Evolutionary conservation across 495 filamentous ascomycete genomes (phyloP).

Genomic region (Tetracladium setigerum): DNA sequence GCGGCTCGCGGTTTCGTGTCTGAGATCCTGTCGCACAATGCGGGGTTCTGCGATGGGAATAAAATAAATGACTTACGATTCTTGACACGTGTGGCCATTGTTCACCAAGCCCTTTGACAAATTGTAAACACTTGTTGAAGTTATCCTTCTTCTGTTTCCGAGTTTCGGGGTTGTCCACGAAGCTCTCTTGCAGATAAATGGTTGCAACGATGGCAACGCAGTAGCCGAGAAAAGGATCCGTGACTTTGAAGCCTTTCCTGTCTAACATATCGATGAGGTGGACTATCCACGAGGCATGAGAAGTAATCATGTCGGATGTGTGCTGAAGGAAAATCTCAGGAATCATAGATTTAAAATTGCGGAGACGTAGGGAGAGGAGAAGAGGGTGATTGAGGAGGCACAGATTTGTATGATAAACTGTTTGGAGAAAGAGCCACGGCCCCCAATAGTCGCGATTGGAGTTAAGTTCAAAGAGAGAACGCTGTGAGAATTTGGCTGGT

Average conservation of each 20-base stretch:
- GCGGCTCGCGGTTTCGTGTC: too few species aligned
- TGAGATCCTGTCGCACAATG: too few species aligned
- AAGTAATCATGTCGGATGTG: slow-evolving; percentile 38
- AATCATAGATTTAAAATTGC: slow-evolving; percentile 38
- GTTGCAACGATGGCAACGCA: slow-evolving; percentile 41
- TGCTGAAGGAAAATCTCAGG: slow-evolving; percentile 44
- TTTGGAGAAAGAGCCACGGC: slow-evolving; percentile 40
- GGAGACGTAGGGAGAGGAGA: slow-evolving; percentile 35
- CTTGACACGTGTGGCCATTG: slow-evolving; percentile 42
- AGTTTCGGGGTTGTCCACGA: slow-evolving; percentile 30
- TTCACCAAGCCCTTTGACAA: slow-evolving; percentile 32
- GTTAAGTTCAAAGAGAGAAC: slow-evolving; percentile 32
- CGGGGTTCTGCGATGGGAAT: too few species aligned
- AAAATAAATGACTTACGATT: slow-evolving; percentile 26
- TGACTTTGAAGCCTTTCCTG: slow-evolving; percentile 33
- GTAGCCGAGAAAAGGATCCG: slow-evolving; percentile 41
- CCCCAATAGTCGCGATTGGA: slow-evolving; percentile 38
- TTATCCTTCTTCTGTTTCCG: slow-evolving; percentile 35
- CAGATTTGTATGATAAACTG: slow-evolving; percentile 41
- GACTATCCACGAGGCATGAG: slow-evolving; percentile 41
- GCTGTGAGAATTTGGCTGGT: slow-evolving; percentile 33
- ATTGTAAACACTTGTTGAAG: slow-evolving; percentile 39
- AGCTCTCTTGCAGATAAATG: slow-evolving; percentile 42
- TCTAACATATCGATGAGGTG: slow-evolving; percentile 41
- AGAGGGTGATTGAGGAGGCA: slow-evolving; percentile 42